Conservation (phyloP, 495 filamentous ascomycete species). For the Cladorrhinum samala region DNA sequence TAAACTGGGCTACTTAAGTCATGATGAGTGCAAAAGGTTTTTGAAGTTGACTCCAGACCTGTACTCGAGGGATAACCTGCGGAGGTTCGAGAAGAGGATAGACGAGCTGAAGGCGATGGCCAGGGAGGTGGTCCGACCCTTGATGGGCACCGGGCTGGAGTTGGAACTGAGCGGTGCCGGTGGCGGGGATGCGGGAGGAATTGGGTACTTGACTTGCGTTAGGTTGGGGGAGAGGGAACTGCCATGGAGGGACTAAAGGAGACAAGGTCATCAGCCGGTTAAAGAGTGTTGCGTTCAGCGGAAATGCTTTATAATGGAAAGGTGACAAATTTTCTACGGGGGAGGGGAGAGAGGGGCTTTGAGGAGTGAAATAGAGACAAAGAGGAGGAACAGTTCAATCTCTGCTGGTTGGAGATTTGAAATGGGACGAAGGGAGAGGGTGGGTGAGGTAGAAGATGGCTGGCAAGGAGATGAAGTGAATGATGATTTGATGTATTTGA, state of each 20-base stretch:
- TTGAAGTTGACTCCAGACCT: slow-evolving; percentile 68
- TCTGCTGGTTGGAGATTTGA: neutral
- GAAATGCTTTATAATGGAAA: too few relatives aligned
- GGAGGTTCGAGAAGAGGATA: slow-evolving; percentile 74
- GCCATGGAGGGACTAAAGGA: slow-evolving; percentile 55
- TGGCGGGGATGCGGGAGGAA: slow-evolving; percentile 6
- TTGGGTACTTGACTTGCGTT: slow-evolving; percentile 77
- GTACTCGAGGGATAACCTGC: slow-evolving; percentile 66
- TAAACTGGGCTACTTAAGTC: slow-evolving; percentile 59
- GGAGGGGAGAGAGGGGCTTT: too few relatives aligned
- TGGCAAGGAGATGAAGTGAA: neutral
- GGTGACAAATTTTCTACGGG: too few relatives aligned
- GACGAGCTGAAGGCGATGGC: slow-evolving; percentile 83
- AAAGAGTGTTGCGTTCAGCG: too few relatives aligned
- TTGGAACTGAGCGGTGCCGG: slow-evolving; percentile 47
- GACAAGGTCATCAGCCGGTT: neutral
- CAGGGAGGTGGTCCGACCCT: slow-evolving; percentile 71
- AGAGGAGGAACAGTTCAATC: too few relatives aligned
- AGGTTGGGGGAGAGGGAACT: slow-evolving; percentile 69
- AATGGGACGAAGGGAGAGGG: neutral
- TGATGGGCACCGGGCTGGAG: slow-evolving; percentile 80
- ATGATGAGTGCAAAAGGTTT: slow-evolving; percentile 85
- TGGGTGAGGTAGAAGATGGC: neutral
- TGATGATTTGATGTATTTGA: neutral
- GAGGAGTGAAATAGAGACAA: too few relatives aligned